phyloP scores from a whole-genome alignment of 2,329 filamentous ascomycete species.

The Fusarium goolgardi region DNA sequence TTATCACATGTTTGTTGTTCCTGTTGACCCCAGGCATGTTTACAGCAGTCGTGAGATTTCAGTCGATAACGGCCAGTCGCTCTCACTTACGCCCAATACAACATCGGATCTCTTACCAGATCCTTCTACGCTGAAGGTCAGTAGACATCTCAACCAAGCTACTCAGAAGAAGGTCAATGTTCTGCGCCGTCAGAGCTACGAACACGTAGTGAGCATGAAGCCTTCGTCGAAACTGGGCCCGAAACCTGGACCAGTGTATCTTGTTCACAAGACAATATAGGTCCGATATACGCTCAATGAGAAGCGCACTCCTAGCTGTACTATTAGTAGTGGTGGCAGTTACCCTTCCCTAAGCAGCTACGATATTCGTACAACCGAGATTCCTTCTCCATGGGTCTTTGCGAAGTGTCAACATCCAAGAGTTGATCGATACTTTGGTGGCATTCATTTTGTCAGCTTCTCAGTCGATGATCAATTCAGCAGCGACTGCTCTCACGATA shows the following conservation, averaged over 20 bases:
- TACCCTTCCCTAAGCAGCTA: conserved; percentile 36
- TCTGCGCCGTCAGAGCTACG: conserved; percentile 35
- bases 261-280: conserved; percentile 12
- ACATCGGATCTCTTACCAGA: not conserved
- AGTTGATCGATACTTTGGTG: conserved; percentile 32
- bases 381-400: conserved; percentile 39
- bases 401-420: conserved; percentile 15
- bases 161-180: conserved; percentile 26
- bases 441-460: conserved; percentile 38
- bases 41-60: not conserved
- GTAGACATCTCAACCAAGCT: conserved; percentile 11
- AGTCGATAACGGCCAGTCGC: not conserved
- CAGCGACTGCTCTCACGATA: not conserved
- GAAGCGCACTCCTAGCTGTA: not conserved
- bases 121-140: not conserved
- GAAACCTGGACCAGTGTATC: conserved; percentile 36
- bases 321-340: conserved; percentile 16
- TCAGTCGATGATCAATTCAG: not conserved
- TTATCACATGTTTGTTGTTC: conserved; percentile 30
- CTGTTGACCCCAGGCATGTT: conserved; percentile 28
- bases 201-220: conserved; percentile 16
- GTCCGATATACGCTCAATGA: not conserved
- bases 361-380: conserved; percentile 17
- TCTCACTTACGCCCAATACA: too few species aligned
- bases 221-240: conserved; percentile 1